Conservation (phyloP, 2,329 filamentous ascomycete species). For the Coleophoma crateriformis region DNA sequence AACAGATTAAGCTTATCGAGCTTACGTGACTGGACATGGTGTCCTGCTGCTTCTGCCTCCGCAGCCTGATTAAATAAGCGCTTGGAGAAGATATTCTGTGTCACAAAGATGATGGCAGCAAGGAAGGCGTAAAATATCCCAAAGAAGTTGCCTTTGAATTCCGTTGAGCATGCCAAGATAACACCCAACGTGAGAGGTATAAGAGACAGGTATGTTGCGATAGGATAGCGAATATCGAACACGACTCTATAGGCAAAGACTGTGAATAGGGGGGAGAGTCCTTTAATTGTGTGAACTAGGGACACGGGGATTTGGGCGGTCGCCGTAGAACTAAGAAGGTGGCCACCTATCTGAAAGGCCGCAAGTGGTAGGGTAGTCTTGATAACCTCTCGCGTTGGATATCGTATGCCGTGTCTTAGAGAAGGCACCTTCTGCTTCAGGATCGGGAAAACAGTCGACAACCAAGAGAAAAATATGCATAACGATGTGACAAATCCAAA, state of each 20-base stretch:
- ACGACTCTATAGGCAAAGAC: conserved; percentile 88
- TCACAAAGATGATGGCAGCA: conserved; percentile 92
- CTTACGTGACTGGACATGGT: conserved; percentile 62
- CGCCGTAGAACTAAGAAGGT: conserved; percentile 89
- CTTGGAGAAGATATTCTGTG: conserved; percentile 98
- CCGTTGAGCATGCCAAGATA: conserved; percentile 90
- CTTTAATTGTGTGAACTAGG: conserved; percentile 97
- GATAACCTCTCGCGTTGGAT: conserved; percentile 76
- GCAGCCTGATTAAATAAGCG: conserved; percentile 94
- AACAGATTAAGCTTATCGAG: conserved; percentile 95
- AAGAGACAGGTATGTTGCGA: conserved; percentile 80
- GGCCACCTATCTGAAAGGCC: conserved; percentile 86
- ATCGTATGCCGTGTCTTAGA: conserved; percentile 76
- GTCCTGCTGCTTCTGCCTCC: conserved; percentile 71
- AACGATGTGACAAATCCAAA: conserved; percentile 89
- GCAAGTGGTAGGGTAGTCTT: conserved; percentile 85
- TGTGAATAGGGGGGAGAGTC: conserved; percentile 90
- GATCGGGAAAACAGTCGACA: conserved; percentile 66
- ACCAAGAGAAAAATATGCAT: conserved; percentile 74
- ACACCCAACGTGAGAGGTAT: conserved; percentile 93
- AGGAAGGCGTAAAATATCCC: conserved; percentile 86
- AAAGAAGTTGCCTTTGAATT: conserved; percentile 81
- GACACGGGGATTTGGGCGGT: conserved; percentile 95
- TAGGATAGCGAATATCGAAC: conserved; percentile 83
- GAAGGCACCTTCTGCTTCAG: conserved; percentile 70